A percentile compares a stretch with the other conserved stretches of the same genome.
Conservation (phyloP, 2,329 filamentous ascomycete species). For the Cercospora sesami region DNA sequence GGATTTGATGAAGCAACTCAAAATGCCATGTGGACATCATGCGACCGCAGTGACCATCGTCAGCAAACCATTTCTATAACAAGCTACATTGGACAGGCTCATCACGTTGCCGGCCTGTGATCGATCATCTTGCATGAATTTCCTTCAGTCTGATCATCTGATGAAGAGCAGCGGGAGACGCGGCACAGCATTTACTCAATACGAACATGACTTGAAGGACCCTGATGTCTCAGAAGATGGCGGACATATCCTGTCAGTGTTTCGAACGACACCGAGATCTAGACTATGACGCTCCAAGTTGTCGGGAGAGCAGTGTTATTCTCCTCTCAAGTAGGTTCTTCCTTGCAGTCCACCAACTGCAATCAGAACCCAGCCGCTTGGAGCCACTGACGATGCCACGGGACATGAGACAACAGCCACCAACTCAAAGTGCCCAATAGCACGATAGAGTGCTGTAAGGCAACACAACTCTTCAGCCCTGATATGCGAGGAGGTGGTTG, state of each 20-base stretch:
- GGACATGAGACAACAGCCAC: neutral
- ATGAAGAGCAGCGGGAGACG: neutral
- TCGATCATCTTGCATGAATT: neutral
- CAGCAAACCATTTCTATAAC: neutral
- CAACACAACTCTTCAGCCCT: neutral
- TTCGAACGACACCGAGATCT: neutral
- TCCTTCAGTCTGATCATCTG: neutral
- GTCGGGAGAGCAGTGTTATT: neutral
- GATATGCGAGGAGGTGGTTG: neutral
- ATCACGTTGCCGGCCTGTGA: neutral
- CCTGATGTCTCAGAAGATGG: neutral
- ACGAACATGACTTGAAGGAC: neutral
- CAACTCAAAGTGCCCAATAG: neutral
- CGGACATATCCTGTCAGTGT: neutral
- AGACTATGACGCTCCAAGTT: neutral
- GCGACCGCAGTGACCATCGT: neutral
- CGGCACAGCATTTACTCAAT: neutral
- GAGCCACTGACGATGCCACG: neutral
- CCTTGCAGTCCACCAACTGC: neutral
- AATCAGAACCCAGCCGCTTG: neutral
- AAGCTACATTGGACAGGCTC: neutral
- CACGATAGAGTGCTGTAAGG: neutral
- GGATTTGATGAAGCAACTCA: slow-evolving; percentile 5
- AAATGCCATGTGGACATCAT: neutral
- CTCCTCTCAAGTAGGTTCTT: neutral